phyloP scores from a whole-genome alignment of 345 rosid species.

The Camelina hispida region DNA sequence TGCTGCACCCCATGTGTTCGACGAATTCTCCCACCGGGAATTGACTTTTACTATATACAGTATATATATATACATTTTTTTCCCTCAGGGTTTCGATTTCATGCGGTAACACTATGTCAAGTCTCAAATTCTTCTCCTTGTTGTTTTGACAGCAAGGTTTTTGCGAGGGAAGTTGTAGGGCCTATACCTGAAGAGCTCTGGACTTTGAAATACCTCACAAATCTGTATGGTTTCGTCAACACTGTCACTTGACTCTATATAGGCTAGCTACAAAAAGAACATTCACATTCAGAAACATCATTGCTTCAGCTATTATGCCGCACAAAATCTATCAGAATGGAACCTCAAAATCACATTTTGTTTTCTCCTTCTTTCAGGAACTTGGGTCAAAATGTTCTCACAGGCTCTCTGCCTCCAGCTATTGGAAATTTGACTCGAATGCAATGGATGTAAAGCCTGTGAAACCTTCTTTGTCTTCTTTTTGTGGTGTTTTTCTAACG shows the following conservation, averaged over 20 bases:
- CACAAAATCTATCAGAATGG: neutral
- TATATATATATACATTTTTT: too few relatives aligned
- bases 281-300: neutral
- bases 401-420: slow-evolving; percentile 43
- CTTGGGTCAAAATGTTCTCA: slow-evolving; percentile 39
- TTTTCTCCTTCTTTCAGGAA: slow-evolving; percentile 33
- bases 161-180: slow-evolving; percentile 30
- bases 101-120: too few relatives aligned
- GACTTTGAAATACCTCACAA: slow-evolving; percentile 43
- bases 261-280: neutral
- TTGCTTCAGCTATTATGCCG: too few relatives aligned
- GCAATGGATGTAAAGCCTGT: slow-evolving; percentile 64
- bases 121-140: neutral
- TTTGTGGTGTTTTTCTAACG: neutral
- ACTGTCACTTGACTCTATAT: neutral
- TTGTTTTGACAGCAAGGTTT: slow-evolving; percentile 47
- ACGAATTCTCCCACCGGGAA: neutral
- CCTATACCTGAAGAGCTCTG: slow-evolving; percentile 44
- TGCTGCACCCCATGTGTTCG: slow-evolving; percentile 21
- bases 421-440: slow-evolving; percentile 44
- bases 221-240: slow-evolving; percentile 37
- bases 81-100: too few relatives aligned
- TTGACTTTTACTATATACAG: neutral
- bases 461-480: neutral
- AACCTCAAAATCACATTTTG: slow-evolving; percentile 1